phyloP scores from a whole-genome alignment of 495 filamentous ascomycete genomes.

The Hypoxylon subgilvum region DNA sequence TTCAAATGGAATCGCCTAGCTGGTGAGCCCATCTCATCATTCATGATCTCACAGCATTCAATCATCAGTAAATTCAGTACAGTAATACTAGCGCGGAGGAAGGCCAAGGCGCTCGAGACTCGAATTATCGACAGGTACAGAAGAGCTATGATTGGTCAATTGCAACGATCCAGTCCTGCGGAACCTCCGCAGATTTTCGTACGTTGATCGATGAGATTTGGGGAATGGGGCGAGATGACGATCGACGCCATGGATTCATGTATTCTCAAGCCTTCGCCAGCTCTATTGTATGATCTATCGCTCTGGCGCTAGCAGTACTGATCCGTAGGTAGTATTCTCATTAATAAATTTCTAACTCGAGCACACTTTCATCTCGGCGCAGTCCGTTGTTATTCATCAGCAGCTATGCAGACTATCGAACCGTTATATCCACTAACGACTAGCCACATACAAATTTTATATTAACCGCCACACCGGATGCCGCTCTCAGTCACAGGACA shows the following conservation, averaged over 20 bases:
- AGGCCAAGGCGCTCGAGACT: neutral
- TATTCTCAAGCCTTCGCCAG: neutral
- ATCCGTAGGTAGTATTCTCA: conserved; percentile 11
- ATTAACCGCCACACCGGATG: neutral
- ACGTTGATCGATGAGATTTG: conserved; percentile 24
- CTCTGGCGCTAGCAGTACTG: conserved; percentile 7
- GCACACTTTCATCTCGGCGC: neutral
- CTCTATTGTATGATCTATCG: too few relatives aligned
- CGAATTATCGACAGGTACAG: conserved; percentile 19
- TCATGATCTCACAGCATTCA: too few relatives aligned
- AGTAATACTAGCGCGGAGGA: neutral
- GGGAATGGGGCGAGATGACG: conserved; percentile 16
- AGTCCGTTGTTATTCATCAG: neutral
- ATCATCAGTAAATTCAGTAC: too few relatives aligned
- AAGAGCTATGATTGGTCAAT: conserved; percentile 16
- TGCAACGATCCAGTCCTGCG: conserved; percentile 23
- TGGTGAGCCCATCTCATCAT: neutral
- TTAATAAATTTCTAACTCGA: too few relatives aligned
- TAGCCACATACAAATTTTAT: neutral
- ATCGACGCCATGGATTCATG: conserved; percentile 23
- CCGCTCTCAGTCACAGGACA: neutral
- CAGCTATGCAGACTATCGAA: conserved; percentile 3
- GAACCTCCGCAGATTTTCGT: conserved; percentile 31
- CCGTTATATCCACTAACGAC: neutral
- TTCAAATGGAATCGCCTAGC: conserved; percentile 12